Base-by-base conservation (phyloP, 352 stramenopile genomes). In the Achlya hypogyna region DNA sequence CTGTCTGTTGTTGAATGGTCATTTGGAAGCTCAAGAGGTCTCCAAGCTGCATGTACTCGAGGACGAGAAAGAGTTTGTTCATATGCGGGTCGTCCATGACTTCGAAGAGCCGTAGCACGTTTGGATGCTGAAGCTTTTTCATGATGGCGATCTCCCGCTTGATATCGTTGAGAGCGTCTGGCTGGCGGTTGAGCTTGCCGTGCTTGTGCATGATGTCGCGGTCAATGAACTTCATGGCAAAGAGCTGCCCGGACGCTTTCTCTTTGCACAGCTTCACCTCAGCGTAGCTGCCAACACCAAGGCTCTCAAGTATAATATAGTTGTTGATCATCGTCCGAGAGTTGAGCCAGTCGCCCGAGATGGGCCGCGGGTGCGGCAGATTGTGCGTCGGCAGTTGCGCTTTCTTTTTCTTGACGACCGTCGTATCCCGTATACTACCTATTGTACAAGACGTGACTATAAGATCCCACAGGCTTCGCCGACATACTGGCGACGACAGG, bases 111-210 rank as follows among this genome's bases (percentile, higher is more conserved):
- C 81, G 74, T 8, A 98, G 72, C 0, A 98, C 78, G 62, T 98
- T 98, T 3, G 94, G 94, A 75, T 99, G 96, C 29, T 88, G 85
- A 10, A 99, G 74, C 63, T 98, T 97, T 75, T 98, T 98, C 95
- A 98, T 98, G 49, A 98, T 93, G 4, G 92, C 95, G 73, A 98
- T 98, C 72, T 98, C 95, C 45, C 86, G 82, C 76, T 98, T 80
- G 72, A 90, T 92, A 59, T 91, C 82, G 52, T 90, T 81, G 14
- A 90, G 72, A 67, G 89, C 89, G 71, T 81, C 88, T 2, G 47
- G 42, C 38, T 90, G 80, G 43, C 89, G 88, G 9, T 78, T 80
- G 0, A 92, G 72, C 49, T 90, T 90, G 25, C 31, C 20, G 62
- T 90, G 80, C 42, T 89, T 89, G 71, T 91, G 88, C 78, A 95